Conservation (phyloP, 2,329 filamentous ascomycete genomes). For the Botrytis deweyae region DNA sequence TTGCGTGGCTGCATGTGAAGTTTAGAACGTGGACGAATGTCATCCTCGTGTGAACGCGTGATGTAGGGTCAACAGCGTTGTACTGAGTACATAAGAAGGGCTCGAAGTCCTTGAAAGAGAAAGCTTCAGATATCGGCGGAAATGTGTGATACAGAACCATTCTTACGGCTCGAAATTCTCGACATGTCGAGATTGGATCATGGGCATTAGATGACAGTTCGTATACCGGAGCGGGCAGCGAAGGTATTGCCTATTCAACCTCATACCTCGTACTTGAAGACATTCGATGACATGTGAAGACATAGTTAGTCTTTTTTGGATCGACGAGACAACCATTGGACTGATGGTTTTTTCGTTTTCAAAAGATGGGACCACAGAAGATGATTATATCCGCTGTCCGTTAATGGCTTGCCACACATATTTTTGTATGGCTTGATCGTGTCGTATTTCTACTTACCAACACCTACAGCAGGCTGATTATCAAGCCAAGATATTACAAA, state of each 20-base stretch:
- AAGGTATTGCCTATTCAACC: not conserved
- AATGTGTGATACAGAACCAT: not conserved
- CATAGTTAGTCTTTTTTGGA: not conserved
- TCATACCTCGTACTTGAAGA: not conserved
- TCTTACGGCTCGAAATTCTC: not conserved
- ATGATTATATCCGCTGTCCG: not conserved
- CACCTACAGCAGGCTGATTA: not conserved
- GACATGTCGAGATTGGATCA: not conserved
- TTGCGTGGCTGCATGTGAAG: not conserved
- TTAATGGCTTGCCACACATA: not conserved
- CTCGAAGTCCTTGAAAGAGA: not conserved
- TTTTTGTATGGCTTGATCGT: not conserved
- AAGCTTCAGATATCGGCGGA: too few relatives aligned
- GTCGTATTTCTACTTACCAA: not conserved
- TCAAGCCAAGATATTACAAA: not conserved
- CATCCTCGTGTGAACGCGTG: not conserved
- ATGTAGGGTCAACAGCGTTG: not conserved
- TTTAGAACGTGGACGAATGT: not conserved
- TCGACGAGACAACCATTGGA: not conserved
- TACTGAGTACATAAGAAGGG: not conserved
- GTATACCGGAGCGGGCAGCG: not conserved
- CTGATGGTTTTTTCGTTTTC: not conserved
- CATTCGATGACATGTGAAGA: not conserved
- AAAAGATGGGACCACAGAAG: not conserved
- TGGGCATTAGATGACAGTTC: not conserved